phyloP scores from a whole-genome alignment of 805 yeast genomes.

The Hanseniaspora valbyensis region DNA sequence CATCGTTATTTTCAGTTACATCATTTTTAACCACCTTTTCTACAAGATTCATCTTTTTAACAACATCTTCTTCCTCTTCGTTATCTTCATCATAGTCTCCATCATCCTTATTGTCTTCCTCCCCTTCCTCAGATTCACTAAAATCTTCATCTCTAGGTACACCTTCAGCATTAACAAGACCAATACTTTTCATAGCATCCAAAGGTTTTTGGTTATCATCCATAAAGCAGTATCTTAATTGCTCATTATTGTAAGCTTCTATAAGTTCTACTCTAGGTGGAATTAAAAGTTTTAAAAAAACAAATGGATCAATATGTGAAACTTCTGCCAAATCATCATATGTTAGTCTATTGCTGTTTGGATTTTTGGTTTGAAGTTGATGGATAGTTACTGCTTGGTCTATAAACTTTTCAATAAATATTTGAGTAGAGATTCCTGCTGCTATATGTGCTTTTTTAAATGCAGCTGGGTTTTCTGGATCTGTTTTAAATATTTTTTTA shows the following conservation, averaged over 20 bases:
- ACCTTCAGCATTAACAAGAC: conserved; percentile 13
- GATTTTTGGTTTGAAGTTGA: conserved; percentile 17
- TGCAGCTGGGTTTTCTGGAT: conserved; percentile 23
- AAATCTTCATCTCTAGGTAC: conserved; percentile 8
- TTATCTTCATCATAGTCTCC: conserved; percentile 4
- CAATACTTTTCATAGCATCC: conserved; percentile 9
- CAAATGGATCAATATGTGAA: conserved; percentile 20
- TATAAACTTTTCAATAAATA: conserved; percentile 21
- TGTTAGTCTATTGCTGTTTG: conserved; percentile 16
- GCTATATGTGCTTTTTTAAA: conserved; percentile 23
- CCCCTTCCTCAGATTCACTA: neutral
- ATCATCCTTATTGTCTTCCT: neutral
- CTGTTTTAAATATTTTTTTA: conserved; percentile 24
- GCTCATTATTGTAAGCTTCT: conserved; percentile 23
- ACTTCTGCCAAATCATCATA: conserved; percentile 24
- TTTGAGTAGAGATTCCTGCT: conserved; percentile 24
- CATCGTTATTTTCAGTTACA: too few relatives aligned
- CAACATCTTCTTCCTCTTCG: conserved; percentile 18
- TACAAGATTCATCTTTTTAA: conserved; percentile 18
- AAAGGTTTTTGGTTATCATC: conserved; percentile 18
- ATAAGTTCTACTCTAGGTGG: conserved; percentile 23
- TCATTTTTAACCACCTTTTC: conserved; percentile 19
- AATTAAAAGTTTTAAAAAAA: conserved; percentile 22
- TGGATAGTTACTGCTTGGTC: conserved; percentile 21
- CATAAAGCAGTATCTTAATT: conserved; percentile 23